Base-by-base conservation (phyloP, 306 rosid species). In the Corylus heterophylla region DNA sequence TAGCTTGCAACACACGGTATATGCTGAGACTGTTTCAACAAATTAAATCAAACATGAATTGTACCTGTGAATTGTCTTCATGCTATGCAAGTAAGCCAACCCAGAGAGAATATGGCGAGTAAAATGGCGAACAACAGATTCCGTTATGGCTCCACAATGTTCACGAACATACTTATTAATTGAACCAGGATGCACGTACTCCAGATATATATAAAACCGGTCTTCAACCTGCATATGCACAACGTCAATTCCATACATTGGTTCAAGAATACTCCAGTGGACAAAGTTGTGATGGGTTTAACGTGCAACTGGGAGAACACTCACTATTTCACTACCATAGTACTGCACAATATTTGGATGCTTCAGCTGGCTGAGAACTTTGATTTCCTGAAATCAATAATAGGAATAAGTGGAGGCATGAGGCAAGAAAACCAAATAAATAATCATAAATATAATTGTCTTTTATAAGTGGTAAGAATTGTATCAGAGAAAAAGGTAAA, bases 341-440 rank as follows among this genome's bases (percentile, higher is more conserved):
- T 96, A 96, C 89, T 93, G 98, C 81, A 93, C 99, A 75, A 96
- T 93, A 80, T 96, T 96, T 63, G 87, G 94, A 88, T 96, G 99
- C 82, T 91, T 86, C 72, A 93, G 88, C 44, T 93, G 87, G 81
- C 99, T 91, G 55, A 96, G 99, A 83, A 93, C 86, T 75, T 89
- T 90, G 83, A 96, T 96, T 86, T 96, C 99, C 99, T 95, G 91
- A 52, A 71, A 85, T 72, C 45, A 68, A 49, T 17, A 12, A 49
- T 5, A 49, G 54, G 59, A 20, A 71, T 42, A 68, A 78, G 76
- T 45, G 81, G 79, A 85, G 74, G 66, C 45, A 27, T 70, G 50
- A 55, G 75, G 61, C 50, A 42, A 70, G 35, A 54, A 61, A 74
- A 64, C 29, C 29, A 59, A 27, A 74, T 47, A 56, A 22, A 50